A percentile compares a stretch with the other conserved stretches of the same genome.
These are phyloP conservation scores for Pseudomassariella vexata DNA, from an alignment of 2,329 filamentous ascomycete genomes.

Conservation along the genomic window DNA sequence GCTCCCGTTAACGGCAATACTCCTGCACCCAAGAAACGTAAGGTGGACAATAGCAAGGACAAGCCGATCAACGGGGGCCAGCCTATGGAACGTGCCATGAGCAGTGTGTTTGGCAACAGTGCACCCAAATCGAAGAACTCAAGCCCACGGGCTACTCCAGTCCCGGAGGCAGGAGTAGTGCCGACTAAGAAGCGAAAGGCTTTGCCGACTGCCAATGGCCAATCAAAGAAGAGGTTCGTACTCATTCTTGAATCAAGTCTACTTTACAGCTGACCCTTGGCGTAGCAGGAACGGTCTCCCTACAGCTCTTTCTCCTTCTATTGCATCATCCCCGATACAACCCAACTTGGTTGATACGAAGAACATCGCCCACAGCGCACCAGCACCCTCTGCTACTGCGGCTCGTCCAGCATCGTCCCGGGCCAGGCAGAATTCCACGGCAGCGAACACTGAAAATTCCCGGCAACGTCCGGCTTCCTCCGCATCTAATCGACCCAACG, in stretches of 20 bases:
- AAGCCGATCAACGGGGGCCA: constrained; percentile 36
- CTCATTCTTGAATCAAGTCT: not conserved
- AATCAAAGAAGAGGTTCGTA: constrained; percentile 71
- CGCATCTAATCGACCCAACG: constrained; percentile 56
- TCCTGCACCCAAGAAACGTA: constrained; percentile 69
- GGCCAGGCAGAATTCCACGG: constrained; percentile 68
- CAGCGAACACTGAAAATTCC: constrained; percentile 49
- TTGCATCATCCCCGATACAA: constrained; percentile 71
- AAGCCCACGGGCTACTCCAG: constrained; percentile 66
- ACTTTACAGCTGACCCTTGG: constrained; percentile 12
- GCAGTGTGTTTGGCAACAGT: constrained; percentile 44
- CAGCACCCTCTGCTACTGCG: constrained; percentile 45
- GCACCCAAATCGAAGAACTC: constrained; percentile 51
- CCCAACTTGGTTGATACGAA: constrained; percentile 60
- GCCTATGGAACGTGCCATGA: constrained; percentile 64
- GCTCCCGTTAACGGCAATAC: constrained; percentile 40
- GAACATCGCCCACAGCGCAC: constrained; percentile 47
- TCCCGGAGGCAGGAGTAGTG: constrained; percentile 41
- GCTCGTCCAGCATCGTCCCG: constrained; percentile 64
- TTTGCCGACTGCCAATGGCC: constrained; percentile 58
- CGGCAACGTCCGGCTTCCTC: constrained; percentile 53
- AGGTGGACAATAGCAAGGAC: constrained; percentile 70
- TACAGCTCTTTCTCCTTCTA: constrained; percentile 59
- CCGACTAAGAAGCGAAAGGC: constrained; percentile 68
- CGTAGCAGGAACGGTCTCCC: constrained; percentile 27